A percentile compares a stretch with the other conserved stretches of the same genome.
Evolutionary conservation across 305 asterid species (phyloP).

Genomic region (Fraxinus sp.): DNA sequence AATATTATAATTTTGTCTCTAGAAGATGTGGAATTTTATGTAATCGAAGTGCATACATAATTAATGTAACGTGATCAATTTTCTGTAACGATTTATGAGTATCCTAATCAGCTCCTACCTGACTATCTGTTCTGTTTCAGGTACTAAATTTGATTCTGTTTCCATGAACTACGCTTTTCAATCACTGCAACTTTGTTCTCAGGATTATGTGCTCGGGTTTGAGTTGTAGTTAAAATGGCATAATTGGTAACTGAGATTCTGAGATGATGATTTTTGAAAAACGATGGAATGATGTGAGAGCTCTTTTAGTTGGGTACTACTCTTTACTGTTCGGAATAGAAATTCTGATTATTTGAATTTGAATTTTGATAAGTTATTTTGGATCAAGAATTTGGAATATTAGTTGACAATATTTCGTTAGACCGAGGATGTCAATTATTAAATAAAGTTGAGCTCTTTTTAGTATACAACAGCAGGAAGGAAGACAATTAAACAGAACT

Average conservation of each 20-base stretch:
- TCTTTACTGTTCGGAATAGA: conserved; percentile 1
- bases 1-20: not conserved
- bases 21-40: not conserved
- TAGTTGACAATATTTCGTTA: not conserved
- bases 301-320: not conserved
- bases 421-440: not conserved
- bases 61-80: not conserved
- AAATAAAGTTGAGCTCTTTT: not conserved
- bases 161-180: not conserved
- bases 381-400: not conserved
- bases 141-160: conserved; percentile 8
- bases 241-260: conserved; percentile 11
- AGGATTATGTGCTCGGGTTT: conserved; percentile 11
- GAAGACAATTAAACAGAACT: not conserved
- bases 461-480: not conserved
- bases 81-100: not conserved
- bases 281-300: conserved; percentile 16
- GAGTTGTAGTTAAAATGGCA: conserved; percentile 5
- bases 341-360: not conserved
- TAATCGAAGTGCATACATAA: not conserved
- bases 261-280: not conserved
- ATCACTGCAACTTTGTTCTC: conserved; percentile 3
- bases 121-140: conserved; percentile 18
- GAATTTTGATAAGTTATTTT: not conserved
- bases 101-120: not conserved